Percentiles rank a stretch among this genome's conserved stretches.
These are phyloP conservation scores for Geotrichum macrosporum DNA, from an alignment of 1,139 yeast genomes.

Conservation along the genomic window DNA sequence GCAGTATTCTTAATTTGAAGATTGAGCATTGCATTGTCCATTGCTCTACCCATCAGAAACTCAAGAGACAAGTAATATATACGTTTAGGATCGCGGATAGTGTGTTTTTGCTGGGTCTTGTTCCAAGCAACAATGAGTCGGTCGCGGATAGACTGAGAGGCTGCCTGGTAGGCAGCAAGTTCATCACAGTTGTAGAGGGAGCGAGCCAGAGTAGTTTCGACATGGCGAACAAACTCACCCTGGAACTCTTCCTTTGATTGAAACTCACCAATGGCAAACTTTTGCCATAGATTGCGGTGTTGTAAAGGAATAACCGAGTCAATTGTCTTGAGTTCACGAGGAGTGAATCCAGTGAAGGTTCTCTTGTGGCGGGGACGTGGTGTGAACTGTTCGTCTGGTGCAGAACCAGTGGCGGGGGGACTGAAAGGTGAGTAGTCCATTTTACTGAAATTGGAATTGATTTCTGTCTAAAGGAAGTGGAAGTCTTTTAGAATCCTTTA, in stretches of 20 bases:
- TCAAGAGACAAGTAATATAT: constrained; percentile 84
- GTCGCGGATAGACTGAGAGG: constrained; percentile 74
- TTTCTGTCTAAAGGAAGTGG: no score
- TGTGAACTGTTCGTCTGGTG: constrained; percentile 12
- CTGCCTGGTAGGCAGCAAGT: constrained; percentile 88
- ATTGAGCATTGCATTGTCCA: constrained; percentile 90
- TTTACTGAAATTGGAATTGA: no score
- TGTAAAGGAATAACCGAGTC: constrained; percentile 78
- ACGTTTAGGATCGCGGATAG: constrained; percentile 78
- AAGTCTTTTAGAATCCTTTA: no score
- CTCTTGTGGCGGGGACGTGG: constrained; percentile 41
- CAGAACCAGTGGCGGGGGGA: constrained; percentile 11
- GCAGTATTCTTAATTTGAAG: constrained; percentile 56
- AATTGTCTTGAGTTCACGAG: constrained; percentile 77
- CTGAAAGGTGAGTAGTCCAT: constrained; percentile 17
- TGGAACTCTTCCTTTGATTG: constrained; percentile 59
- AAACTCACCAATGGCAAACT: constrained; percentile 53
- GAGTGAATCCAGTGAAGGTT: constrained; percentile 85
- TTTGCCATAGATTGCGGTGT: constrained; percentile 73
- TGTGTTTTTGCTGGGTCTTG: constrained; percentile 85
- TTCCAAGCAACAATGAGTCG: constrained; percentile 84
- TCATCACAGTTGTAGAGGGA: constrained; percentile 89
- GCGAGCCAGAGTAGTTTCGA: constrained; percentile 84
- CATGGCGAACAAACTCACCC: constrained; percentile 70
- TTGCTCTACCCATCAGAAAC: constrained; percentile 91